phyloP scores from a whole-genome alignment of 75 land plant genomes.

The Cryptomeria japonica region DNA sequence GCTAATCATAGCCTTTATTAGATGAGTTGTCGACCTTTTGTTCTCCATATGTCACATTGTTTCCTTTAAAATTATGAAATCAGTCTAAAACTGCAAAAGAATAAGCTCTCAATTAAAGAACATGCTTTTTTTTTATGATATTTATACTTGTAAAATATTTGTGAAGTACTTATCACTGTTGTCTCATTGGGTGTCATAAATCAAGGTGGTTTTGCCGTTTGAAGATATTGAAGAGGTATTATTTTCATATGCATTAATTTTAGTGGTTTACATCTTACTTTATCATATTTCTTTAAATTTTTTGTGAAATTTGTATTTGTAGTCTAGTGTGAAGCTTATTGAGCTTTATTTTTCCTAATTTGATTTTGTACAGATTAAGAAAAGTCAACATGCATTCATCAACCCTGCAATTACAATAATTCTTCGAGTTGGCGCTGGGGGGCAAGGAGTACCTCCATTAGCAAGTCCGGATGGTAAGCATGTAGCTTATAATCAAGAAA shows the following conservation, averaged over 20 bases:
- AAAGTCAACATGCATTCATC: conserved; percentile 95
- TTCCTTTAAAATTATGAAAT: not conserved
- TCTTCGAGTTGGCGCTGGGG: conserved; percentile 95
- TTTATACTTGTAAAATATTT: not conserved
- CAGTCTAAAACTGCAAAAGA: too few relatives aligned
- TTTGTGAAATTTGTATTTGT: not conserved
- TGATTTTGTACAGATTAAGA: conserved; percentile 64
- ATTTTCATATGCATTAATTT: not conserved
- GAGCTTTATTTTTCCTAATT: conserved; percentile 10
- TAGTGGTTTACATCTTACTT: conserved; percentile 5
- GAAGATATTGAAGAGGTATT: conserved; percentile 94
- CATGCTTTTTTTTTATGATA: not conserved
- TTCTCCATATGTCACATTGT: not conserved
- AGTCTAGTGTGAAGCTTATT: not conserved
- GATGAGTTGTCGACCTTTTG: not conserved
- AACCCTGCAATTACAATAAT: conserved; percentile 96
- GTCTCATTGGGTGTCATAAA: not conserved
- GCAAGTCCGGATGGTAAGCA: conserved; percentile 91
- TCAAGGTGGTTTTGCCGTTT: conserved; percentile 88
- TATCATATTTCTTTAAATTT: not conserved
- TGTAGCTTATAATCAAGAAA: not conserved
- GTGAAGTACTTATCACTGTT: not conserved
- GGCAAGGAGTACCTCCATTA: conserved; percentile 98
- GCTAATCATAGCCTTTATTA: not conserved
- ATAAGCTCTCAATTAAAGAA: too few relatives aligned